Conservation (phyloP, 805 yeast species). For the Candida maris region DNA sequence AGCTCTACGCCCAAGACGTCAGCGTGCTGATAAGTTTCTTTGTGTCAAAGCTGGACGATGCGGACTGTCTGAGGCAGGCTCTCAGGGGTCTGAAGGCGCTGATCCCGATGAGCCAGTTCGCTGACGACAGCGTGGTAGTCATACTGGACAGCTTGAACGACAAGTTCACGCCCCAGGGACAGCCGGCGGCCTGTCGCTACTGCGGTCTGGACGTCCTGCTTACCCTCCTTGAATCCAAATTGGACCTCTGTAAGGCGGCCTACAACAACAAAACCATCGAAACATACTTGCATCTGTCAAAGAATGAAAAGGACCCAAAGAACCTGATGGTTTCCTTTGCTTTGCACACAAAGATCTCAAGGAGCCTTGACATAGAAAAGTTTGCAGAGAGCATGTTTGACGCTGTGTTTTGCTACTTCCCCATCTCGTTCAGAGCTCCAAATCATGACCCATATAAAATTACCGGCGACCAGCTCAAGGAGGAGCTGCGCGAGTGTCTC, state of each 20-base stretch:
- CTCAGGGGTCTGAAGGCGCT: constrained; percentile 53
- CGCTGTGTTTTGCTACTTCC: constrained; percentile 89
- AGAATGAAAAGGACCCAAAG: constrained; percentile 93
- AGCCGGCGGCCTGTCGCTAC: constrained; percentile 61
- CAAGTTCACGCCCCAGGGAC: constrained; percentile 51
- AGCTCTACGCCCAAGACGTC: constrained; percentile 42
- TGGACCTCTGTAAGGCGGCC: constrained; percentile 18
- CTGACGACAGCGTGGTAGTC: constrained; percentile 31
- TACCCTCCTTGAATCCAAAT: constrained; percentile 31
- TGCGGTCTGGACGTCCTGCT: constrained; percentile 51
- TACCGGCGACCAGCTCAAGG: constrained; percentile 68
- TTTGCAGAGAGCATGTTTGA: constrained; percentile 74
- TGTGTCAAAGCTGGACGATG: constrained; percentile 64
- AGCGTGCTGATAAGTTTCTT: constrained; percentile 54
- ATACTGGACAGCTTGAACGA: constrained; percentile 36
- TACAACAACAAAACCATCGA: constrained; percentile 44
- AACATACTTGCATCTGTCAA: constrained; percentile 63
- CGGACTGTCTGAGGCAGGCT: constrained; percentile 47
- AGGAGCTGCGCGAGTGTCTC: constrained; percentile 56
- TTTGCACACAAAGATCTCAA: constrained; percentile 47
- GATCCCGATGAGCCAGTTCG: constrained; percentile 48
- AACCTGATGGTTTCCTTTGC: constrained; percentile 71
- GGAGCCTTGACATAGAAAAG: constrained; percentile 37
- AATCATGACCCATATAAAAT: constrained; percentile 83
- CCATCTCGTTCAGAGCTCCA: constrained; percentile 92